Conservation (phyloP, 352 stramenopile genomes). For the Phytophthora brassicae region DNA sequence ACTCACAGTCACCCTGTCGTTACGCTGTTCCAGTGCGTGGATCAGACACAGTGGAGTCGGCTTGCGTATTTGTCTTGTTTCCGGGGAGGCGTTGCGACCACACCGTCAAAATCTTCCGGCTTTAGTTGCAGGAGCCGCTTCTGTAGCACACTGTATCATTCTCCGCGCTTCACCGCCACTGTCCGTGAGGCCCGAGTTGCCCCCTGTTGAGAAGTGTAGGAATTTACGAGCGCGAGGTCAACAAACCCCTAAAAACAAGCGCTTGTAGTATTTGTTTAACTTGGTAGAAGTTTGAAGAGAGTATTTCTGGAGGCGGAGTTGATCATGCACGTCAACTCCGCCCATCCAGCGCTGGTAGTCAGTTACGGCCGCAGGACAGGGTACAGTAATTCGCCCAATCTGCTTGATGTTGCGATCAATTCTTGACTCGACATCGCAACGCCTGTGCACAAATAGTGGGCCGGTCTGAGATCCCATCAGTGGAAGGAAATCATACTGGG, state of each 20-base stretch:
- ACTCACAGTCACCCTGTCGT: constrained; percentile 1
- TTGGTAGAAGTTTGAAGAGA: background rate
- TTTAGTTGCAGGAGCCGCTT: constrained; percentile 11
- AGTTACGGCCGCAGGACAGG: background rate
- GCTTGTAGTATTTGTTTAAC: background rate
- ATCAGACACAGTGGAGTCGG: background rate
- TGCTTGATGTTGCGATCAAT: background rate
- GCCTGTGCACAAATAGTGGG: background rate
- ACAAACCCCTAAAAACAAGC: background rate
- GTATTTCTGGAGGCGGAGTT: background rate
- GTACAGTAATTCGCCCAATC: background rate
- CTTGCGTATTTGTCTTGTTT: background rate
- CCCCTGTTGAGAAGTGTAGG: background rate
- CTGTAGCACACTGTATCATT: background rate
- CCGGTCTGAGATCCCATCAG: background rate
- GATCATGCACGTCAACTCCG: background rate
- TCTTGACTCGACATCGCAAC: background rate
- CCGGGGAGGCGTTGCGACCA: background rate
- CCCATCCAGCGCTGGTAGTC: background rate
- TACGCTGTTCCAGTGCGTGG: background rate
- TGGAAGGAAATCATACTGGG: background rate
- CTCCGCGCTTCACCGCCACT: background rate
- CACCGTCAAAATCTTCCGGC: background rate
- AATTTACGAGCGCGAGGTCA: background rate
- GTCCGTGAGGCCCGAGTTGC: background rate